Evolutionary conservation across 495 filamentous ascomycete species (phyloP), one percentile per base, ranked within the genome.

Genomic region (Podospora appendiculata): DNA sequence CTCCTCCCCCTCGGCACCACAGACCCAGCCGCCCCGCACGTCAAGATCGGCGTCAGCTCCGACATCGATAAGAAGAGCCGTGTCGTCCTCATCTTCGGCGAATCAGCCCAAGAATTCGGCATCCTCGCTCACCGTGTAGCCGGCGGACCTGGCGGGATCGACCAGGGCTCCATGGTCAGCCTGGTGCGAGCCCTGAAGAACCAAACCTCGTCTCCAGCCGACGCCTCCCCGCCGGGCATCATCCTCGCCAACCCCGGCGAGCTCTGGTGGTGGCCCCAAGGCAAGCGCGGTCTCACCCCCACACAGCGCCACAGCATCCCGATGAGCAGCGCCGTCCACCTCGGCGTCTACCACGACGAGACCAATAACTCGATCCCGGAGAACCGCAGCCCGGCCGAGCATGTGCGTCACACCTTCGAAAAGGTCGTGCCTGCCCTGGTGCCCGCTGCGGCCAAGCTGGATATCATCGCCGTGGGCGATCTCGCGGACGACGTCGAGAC

Each of bases 201-300:
- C 33, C 65, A 69, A 53, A 38, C 34, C 17, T 58, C 56, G 18
- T 69, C 70, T 0, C 33, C 61, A 2, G 48, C 56, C 10, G 67
- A 75, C 48, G 2, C 52, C 0, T 35, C 53, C 5, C 41, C 69
- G 4, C 73, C 76, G 0, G 78, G 75, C 11, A 62, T 95, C 48
- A 67, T 93, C 7, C 73, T 92, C 42, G 81, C 85, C 12, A 95
- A 93, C 61, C 66, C 79, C 2, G 88, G 86, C 6, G 80, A 91
- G 63, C 60, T 86, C 13, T 58, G 79, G 52, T 93, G 86, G 85
- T 80, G 82, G 63, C 79, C 81, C 34, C 72, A 73, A 42, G 73
- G 72, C 0, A 63, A 72, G 44, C 69, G 69, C 12, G 74, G 84
- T 0, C 68, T 93, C 32, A 84, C 76, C 6, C 61, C 71, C 3